Base-by-base conservation (phyloP, 805 yeast species). In the Teunomyces gatunensis region DNA sequence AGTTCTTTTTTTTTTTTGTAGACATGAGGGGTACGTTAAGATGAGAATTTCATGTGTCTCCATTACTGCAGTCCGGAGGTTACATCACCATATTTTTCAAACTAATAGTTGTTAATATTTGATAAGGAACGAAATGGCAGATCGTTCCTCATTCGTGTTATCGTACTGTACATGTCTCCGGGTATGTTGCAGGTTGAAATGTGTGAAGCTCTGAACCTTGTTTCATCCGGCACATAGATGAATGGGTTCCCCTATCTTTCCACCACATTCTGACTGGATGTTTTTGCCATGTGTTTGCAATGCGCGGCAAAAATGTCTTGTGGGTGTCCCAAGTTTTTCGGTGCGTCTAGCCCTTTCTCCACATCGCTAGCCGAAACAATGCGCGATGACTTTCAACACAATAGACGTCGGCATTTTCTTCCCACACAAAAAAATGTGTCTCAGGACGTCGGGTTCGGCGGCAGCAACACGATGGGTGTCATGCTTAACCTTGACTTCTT, bases 401-500 rank as follows among this genome's bases (percentile, higher is more conserved):
- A 25, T 25, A 25, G 27, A 25, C 10, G 11, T 25, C 25, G 6
- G 27, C 27, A 25, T 25, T 34, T 15, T 9, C 23, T 34, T 12
- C 15, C 21, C 6, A 17, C 27, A 13, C 34, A 15, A 1, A 7
- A n/a, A 30, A 13, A 15, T 15, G 11, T 32, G 25, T 7, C 18
- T 12, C 9, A 10, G 20, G 20, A 18, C 20, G 20, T 18, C 10
- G 34, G 34, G 3, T 7, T 13, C 5, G 49, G 49, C 13, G 50
- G 50, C 5, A 47, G 47, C 45, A 47, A 47, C 34, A 32, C 34
- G 2, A 39, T 17, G 6, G 50, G 50, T 6, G 47, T 47, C 47
- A 44, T 29, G 25, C 51, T 47, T 44, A 57, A 49, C 44, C 52
- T 36, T 5, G 55, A 39, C 45, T 48, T 46, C 36, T 50, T 47